A percentile compares a stretch with the other conserved stretches of the same genome.
These are phyloP conservation scores for Trichoderma arundinaceum DNA, from an alignment of 2,329 filamentous ascomycete species.

Conservation along the genomic window DNA sequence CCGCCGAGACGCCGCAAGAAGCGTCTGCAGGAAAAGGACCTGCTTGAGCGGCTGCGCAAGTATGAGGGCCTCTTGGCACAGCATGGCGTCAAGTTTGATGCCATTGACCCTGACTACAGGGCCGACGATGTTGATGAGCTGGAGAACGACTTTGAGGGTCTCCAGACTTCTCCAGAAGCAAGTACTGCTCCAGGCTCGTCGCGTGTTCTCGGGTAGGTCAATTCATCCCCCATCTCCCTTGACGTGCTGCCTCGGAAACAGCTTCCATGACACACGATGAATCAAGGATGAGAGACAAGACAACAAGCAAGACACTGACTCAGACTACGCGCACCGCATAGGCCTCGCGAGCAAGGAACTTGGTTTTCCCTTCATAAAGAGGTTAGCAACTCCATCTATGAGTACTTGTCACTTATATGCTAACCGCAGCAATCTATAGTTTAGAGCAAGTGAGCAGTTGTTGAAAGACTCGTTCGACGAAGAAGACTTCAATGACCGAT, in stretches of 20 bases:
- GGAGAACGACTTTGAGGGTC: conserved; percentile 60
- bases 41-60: conserved; percentile 70
- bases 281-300: background rate
- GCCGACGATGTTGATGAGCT: conserved; percentile 60
- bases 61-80: conserved; percentile 71
- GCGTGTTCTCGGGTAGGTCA: conserved; percentile 5
- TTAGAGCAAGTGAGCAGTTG: conserved; percentile 55
- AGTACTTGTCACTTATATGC: background rate
- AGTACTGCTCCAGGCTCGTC: conserved; percentile 37
- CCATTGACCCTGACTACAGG: conserved; percentile 59
- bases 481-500: conserved; percentile 55
- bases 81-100: conserved; percentile 71
- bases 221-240: background rate
- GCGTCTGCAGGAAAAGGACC: conserved; percentile 71
- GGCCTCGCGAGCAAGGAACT: conserved; percentile 25
- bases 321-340: conserved; percentile 8
- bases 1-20: conserved; percentile 65
- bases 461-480: conserved; percentile 63
- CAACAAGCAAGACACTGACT: background rate
- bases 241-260: background rate
- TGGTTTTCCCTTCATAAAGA: conserved; percentile 62
- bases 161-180: conserved; percentile 59
- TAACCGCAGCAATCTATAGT: conserved; percentile 46
- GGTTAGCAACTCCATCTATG: conserved; percentile 42
- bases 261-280: background rate